Evolutionary conservation across 2,329 filamentous ascomycete genomes (phyloP).

Genomic region (Phyllosticta paracitricarpa): DNA sequence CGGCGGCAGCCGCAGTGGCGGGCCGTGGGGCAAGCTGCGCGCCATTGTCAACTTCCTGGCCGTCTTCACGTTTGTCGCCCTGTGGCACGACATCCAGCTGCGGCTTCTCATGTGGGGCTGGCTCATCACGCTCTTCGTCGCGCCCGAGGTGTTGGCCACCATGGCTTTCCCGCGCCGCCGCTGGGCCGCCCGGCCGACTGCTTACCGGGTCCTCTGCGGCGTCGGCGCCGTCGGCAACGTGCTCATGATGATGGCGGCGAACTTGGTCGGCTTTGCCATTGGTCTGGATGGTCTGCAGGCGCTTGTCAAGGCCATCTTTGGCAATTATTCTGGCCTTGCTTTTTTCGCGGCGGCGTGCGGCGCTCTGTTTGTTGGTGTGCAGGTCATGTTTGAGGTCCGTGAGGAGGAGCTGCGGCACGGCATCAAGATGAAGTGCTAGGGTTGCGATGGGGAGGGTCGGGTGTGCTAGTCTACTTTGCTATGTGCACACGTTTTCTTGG

Average conservation of each 20-base stretch:
- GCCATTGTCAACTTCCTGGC: slow-evolving; percentile 66
- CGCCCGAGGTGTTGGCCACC: slow-evolving; percentile 70
- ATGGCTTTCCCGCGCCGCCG: slow-evolving; percentile 62
- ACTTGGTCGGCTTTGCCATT: slow-evolving; percentile 88
- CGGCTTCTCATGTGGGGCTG: slow-evolving; percentile 91
- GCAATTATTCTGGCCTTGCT: slow-evolving; percentile 60
- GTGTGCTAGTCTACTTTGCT: background rate
- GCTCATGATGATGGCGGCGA: slow-evolving; percentile 91
- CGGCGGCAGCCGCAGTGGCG: slow-evolving; percentile 51
- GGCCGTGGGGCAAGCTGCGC: slow-evolving; percentile 51
- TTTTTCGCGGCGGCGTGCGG: slow-evolving; percentile 64
- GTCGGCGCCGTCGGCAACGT: slow-evolving; percentile 74
- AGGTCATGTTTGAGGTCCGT: slow-evolving; percentile 94
- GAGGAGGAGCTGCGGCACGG: slow-evolving; percentile 76
- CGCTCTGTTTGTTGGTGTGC: slow-evolving; percentile 73
- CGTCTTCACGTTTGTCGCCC: slow-evolving; percentile 91
- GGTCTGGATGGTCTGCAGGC: slow-evolving; percentile 78
- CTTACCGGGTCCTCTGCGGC: slow-evolving; percentile 72
- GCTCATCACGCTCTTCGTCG: slow-evolving; percentile 87
- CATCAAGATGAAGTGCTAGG: slow-evolving; percentile 69
- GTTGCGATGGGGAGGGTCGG: background rate
- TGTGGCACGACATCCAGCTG: slow-evolving; percentile 97
- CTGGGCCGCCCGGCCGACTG: slow-evolving; percentile 59
- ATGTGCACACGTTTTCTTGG: background rate
- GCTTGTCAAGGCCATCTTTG: slow-evolving; percentile 64